Conservation (phyloP, 148 eudicot genomes). For the Heliosperma pusillum region DNA sequence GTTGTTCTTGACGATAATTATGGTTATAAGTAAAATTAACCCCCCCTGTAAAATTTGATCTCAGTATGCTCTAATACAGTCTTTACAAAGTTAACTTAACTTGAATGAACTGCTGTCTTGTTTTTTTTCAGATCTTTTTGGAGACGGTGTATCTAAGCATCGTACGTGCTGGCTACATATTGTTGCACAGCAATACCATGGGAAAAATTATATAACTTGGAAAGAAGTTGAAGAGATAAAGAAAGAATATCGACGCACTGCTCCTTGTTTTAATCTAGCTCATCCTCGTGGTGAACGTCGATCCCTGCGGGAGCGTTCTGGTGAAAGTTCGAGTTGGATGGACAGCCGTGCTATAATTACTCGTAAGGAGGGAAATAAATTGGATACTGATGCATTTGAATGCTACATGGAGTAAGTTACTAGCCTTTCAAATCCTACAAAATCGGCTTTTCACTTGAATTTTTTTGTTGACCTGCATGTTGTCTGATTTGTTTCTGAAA, state of each 20-base stretch:
- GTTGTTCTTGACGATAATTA: too few relatives aligned
- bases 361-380: conserved; percentile 23
- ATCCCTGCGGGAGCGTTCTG: background rate
- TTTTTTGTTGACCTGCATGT: background rate
- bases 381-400: conserved; percentile 41
- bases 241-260: conserved; percentile 6
- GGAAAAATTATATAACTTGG: conserved; percentile 18
- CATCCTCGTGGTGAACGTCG: conserved; percentile 16
- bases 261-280: conserved; percentile 22
- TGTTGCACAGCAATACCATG: conserved; percentile 11
- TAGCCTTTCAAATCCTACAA: background rate
- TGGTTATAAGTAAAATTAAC: too few relatives aligned
- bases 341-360: conserved; percentile 9
- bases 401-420: conserved; percentile 43
- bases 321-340: conserved; percentile 22
- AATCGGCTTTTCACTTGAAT: background rate
- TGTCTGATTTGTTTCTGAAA: background rate
- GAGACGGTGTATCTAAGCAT: conserved; percentile 26
- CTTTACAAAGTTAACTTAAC: background rate
- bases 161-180: conserved; percentile 28
- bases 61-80: too few relatives aligned
- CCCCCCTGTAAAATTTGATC: too few relatives aligned
- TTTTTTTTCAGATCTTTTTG: conserved; percentile 20
- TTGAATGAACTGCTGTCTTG: background rate
- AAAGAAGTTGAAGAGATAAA: conserved; percentile 13